These are phyloP conservation scores for Trichoderma sp. DNA, from an alignment of 2,329 filamentous ascomycete genomes.

Conservation along the genomic window DNA sequence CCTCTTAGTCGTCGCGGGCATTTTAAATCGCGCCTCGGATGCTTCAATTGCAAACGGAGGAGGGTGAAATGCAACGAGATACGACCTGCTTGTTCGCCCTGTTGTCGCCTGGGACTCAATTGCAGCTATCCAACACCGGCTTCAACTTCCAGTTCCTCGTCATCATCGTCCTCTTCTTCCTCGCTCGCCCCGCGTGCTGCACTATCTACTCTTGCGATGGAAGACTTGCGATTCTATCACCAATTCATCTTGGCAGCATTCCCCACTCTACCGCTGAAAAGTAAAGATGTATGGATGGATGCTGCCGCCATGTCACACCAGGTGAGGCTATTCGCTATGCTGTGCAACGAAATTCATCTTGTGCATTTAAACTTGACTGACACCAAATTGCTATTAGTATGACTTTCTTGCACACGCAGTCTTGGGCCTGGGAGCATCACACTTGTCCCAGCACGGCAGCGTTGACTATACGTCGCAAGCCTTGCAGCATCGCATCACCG, in stretches of 20 bases:
- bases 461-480: conserved; percentile 38
- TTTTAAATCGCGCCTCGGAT: conserved; percentile 40
- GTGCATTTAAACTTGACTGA: background rate
- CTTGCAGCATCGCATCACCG: conserved; percentile 42
- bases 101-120: conserved; percentile 40
- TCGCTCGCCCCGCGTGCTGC: conserved; percentile 27
- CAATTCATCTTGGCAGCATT: conserved; percentile 52
- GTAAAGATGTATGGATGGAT: conserved; percentile 41
- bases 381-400: conserved; percentile 34
- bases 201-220: conserved; percentile 40
- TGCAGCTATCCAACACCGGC: conserved; percentile 40
- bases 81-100: conserved; percentile 39
- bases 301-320: conserved; percentile 43
- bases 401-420: conserved; percentile 46
- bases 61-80: conserved; percentile 42
- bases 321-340: conserved; percentile 34
- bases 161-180: background rate
- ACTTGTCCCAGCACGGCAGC: conserved; percentile 39
- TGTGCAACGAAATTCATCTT: background rate
- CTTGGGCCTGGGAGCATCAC: conserved; percentile 45
- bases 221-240: conserved; percentile 56
- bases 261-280: conserved; percentile 42
- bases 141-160: background rate
- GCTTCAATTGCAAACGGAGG: conserved; percentile 41
- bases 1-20: conserved; percentile 35